A percentile compares a stretch with the other conserved stretches of the same genome.
Evolutionary conservation across 2,329 filamentous ascomycete genomes (phyloP).

Genomic region (Sporothrix brunneoviolacea): DNA sequence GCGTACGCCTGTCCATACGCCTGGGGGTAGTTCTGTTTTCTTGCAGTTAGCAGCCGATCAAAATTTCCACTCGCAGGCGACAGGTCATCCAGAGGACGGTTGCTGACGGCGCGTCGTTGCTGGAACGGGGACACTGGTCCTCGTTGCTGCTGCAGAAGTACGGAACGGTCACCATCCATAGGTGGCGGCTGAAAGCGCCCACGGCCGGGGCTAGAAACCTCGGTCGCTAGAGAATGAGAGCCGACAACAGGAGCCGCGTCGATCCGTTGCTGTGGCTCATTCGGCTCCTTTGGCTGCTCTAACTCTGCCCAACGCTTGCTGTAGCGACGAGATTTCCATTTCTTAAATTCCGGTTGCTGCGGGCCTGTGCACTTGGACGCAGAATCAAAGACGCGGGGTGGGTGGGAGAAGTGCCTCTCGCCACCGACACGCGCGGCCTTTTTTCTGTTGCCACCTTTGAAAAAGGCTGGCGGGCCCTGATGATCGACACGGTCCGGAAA

Average conservation of each 20-base stretch:
- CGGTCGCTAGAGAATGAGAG: neutral
- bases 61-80: constrained; percentile 64
- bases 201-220: neutral
- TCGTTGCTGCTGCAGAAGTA: neutral
- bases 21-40: constrained; percentile 58
- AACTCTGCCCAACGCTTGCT: constrained; percentile 38
- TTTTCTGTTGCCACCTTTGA: constrained; percentile 36
- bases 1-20: too few relatives aligned
- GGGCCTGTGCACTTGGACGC: constrained; percentile 20
- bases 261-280: neutral
- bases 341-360: neutral
- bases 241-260: neutral
- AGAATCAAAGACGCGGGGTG: constrained; percentile 32
- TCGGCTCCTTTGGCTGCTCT: constrained; percentile 16
- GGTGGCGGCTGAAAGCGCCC: neutral
- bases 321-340: constrained; percentile 28
- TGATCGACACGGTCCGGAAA: constrained; percentile 20
- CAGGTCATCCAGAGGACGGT: constrained; percentile 43
- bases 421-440: constrained; percentile 39
- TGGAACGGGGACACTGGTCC: constrained; percentile 19
- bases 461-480: constrained; percentile 26
- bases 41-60: constrained; percentile 65
- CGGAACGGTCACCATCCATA: neutral
- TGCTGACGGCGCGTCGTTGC: neutral
- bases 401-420: constrained; percentile 37